phyloP scores from a whole-genome alignment of 1,139 yeast genomes.

The Debaryomyces nepalensis region DNA sequence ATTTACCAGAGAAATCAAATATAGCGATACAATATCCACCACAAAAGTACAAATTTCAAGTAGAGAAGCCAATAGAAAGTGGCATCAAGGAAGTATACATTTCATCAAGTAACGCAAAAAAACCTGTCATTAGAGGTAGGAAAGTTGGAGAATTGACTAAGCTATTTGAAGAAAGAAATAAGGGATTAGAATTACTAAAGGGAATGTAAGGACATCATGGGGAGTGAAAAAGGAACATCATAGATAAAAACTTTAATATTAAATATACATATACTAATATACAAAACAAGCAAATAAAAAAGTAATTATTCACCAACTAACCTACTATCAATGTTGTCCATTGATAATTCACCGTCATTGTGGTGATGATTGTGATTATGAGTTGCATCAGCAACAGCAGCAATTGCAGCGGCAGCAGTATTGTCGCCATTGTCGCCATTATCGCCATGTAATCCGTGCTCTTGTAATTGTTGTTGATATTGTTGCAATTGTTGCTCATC shows the following conservation, averaged over 20 bases:
- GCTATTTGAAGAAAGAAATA: conserved; percentile 58
- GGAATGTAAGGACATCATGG: conserved; percentile 28
- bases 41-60: conserved; percentile 40
- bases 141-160: conserved; percentile 61
- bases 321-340: conserved; percentile 54
- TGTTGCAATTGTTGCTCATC: conserved; percentile 40
- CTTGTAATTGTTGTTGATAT: conserved; percentile 38
- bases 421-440: conserved; percentile 32
- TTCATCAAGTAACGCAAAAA: conserved; percentile 24
- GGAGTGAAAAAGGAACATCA: not conserved
- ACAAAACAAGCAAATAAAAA: conserved; percentile 9
- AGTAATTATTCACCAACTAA: conserved; percentile 46
- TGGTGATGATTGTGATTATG: conserved; percentile 31
- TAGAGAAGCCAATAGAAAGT: conserved; percentile 5
- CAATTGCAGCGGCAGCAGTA: conserved; percentile 45
- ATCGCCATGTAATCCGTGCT: conserved; percentile 30
- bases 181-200: conserved; percentile 54
- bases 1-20: conserved; percentile 29
- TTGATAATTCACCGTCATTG: conserved; percentile 43
- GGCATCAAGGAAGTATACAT: not conserved
- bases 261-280: conserved; percentile 14
- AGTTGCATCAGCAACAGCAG: conserved; percentile 48
- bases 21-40: conserved; percentile 43
- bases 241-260: conserved; percentile 3
- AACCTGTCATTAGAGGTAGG: conserved; percentile 56